A percentile compares a stretch with the other conserved stretches of the same genome.
These are phyloP conservation scores for Pseudopithomyces maydicus DNA, from an alignment of 2,329 filamentous ascomycete genomes.

Conservation along the genomic window DNA sequence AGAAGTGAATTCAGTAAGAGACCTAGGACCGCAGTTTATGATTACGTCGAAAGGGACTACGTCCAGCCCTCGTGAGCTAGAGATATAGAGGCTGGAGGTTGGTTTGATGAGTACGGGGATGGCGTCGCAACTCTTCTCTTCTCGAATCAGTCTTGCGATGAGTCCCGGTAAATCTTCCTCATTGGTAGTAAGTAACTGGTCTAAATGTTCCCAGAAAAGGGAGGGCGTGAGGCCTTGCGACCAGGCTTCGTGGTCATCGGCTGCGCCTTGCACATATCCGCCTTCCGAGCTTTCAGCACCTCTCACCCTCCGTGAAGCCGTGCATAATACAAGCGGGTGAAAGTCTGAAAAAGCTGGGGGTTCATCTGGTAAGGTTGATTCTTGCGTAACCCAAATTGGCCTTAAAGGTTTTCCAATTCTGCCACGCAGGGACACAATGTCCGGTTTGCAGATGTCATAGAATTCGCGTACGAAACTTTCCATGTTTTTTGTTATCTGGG, in stretches of 20 bases:
- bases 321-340: constrained; percentile 81
- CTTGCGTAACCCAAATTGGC: constrained; percentile 79
- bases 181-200: constrained; percentile 62
- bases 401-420: constrained; percentile 73
- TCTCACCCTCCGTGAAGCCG: constrained; percentile 73
- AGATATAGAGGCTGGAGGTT: constrained; percentile 48
- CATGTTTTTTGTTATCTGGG: constrained; percentile 74
- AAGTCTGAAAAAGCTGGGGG: constrained; percentile 60
- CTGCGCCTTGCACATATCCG: constrained; percentile 91
- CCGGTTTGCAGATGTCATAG: constrained; percentile 62
- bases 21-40: constrained; percentile 51
- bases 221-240: constrained; percentile 76
- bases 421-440: constrained; percentile 59
- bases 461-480: constrained; percentile 59
- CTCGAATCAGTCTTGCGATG: constrained; percentile 52
- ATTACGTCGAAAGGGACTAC: constrained; percentile 46
- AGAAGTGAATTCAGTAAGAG: constrained; percentile 37
- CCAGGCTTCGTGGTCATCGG: constrained; percentile 95
- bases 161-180: constrained; percentile 67
- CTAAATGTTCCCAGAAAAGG: constrained; percentile 77
- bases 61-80: constrained; percentile 44
- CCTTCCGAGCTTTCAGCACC: constrained; percentile 72
- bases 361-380: constrained; percentile 58
- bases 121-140: constrained; percentile 16
- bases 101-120: constrained; percentile 49